A percentile compares a stretch with the other conserved stretches of the same genome.
Evolutionary conservation across 768 basidiomycete genomes (phyloP).

Genomic region (Tulasnella sp.): DNA sequence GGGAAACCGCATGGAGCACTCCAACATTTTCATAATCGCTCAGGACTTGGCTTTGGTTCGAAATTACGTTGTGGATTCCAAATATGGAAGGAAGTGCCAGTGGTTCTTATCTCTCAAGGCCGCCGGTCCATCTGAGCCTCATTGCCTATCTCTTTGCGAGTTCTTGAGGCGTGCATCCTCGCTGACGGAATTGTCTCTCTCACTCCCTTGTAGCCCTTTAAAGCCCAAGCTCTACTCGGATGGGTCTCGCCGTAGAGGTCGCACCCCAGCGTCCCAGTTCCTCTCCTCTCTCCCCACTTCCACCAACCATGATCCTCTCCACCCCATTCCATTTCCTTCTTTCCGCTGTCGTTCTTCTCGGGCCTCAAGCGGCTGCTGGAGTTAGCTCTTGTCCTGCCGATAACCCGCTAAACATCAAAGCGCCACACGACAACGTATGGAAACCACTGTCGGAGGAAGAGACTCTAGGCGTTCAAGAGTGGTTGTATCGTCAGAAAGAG

Average conservation of each 20-base stretch:
- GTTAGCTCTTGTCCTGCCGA: background rate
- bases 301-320: background rate
- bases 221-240: background rate
- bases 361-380: background rate
- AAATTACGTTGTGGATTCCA: background rate
- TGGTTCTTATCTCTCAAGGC: background rate
- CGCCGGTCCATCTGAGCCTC: background rate
- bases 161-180: background rate
- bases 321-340: background rate
- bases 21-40: background rate
- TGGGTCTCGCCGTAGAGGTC: background rate
- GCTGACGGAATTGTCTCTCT: background rate
- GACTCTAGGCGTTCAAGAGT: background rate
- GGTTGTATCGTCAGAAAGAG: background rate
- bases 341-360: background rate
- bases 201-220: background rate
- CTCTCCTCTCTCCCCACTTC: background rate
- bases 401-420: background rate
- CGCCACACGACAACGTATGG: slow-evolving; percentile 1
- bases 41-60: background rate
- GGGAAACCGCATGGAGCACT: background rate
- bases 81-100: background rate
- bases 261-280: background rate
- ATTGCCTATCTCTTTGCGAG: background rate
- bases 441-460: background rate